Evolutionary conservation across 306 rosid species (phyloP).

Genomic region (Cicer arietinum): DNA sequence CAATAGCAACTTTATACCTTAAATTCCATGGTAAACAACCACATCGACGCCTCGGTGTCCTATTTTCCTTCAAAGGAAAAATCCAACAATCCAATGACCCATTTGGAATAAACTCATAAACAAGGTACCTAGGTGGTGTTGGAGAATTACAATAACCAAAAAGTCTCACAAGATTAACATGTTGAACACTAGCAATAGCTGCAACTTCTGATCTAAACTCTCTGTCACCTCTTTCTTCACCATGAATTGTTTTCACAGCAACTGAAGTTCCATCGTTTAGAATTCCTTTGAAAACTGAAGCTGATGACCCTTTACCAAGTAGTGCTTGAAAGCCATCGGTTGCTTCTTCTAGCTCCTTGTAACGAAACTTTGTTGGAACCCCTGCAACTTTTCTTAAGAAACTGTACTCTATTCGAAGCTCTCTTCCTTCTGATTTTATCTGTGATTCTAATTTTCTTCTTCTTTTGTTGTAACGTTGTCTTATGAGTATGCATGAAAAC

Average conservation of each 20-base stretch:
- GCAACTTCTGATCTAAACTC: constrained; percentile 90
- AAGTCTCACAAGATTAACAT: constrained; percentile 75
- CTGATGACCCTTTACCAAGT: constrained; percentile 80
- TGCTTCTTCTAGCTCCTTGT: constrained; percentile 82
- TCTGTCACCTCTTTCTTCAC: constrained; percentile 69
- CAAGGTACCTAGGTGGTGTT: constrained; percentile 65
- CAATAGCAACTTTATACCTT: constrained; percentile 72
- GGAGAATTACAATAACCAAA: constrained; percentile 73
- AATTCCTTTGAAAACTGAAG: constrained; percentile 79
- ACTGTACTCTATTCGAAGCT: constrained; percentile 91
- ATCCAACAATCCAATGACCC: constrained; percentile 92
- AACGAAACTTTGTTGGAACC: constrained; percentile 74
- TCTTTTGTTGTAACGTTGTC: constrained; percentile 58
- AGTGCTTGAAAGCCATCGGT: constrained; percentile 69
- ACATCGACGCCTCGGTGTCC: constrained; percentile 24
- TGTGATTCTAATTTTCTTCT: constrained; percentile 57
- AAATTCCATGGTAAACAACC: constrained; percentile 78
- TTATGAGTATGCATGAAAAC: constrained; percentile 59
- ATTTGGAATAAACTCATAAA: constrained; percentile 73
- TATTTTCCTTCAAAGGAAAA: constrained; percentile 49
- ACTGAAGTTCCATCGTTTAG: constrained; percentile 78
- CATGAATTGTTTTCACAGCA: constrained; percentile 74
- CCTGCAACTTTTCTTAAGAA: constrained; percentile 88
- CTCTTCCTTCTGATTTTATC: constrained; percentile 68
- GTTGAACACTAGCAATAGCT: constrained; percentile 89